Evolutionary conservation across 169 alveolate genomes (phyloP).

Genomic region (Eimeria maxima): DNA sequence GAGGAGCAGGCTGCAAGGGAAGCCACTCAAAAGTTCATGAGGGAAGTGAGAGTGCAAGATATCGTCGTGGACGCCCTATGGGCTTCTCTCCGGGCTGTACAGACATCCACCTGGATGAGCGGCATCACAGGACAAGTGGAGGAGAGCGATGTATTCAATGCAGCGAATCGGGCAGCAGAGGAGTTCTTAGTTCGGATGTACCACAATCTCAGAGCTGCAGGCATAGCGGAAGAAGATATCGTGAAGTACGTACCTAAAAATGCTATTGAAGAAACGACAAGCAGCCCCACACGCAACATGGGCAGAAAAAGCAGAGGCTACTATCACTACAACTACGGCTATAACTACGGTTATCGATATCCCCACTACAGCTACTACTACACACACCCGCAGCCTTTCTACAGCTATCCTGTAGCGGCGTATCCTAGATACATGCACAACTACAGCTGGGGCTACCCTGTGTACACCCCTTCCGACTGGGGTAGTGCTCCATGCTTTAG

Average conservation of each 20-base stretch:
- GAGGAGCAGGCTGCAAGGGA: neutral
- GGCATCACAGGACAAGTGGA: neutral
- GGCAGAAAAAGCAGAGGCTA: conserved; percentile 24
- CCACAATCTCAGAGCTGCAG: conserved; percentile 50
- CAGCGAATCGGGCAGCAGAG: conserved; percentile 45
- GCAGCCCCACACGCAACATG: neutral
- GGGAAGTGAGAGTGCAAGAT: conserved; percentile 35
- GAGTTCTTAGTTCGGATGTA: conserved; percentile 54
- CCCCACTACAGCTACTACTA: conserved; percentile 9
- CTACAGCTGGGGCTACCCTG: conserved; percentile 24
- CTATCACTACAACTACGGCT: neutral
- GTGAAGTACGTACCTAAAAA: conserved; percentile 21
- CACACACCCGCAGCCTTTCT: neutral
- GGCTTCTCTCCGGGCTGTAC: conserved; percentile 39
- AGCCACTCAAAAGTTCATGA: conserved; percentile 14
- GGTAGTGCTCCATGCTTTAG: neutral
- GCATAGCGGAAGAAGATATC: conserved; percentile 35
- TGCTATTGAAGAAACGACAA: neutral
- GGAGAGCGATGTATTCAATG: neutral
- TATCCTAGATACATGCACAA: neutral
- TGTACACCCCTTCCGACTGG: neutral
- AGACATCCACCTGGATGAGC: conserved; percentile 5
- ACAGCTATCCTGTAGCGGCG: neutral
- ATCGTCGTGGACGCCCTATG: conserved; percentile 49
- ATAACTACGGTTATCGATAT: conserved; percentile 6